Evolutionary conservation across 805 yeast species (phyloP), one percentile per base, ranked within the genome.

Genomic region (Ogataea polymorpha): DNA sequence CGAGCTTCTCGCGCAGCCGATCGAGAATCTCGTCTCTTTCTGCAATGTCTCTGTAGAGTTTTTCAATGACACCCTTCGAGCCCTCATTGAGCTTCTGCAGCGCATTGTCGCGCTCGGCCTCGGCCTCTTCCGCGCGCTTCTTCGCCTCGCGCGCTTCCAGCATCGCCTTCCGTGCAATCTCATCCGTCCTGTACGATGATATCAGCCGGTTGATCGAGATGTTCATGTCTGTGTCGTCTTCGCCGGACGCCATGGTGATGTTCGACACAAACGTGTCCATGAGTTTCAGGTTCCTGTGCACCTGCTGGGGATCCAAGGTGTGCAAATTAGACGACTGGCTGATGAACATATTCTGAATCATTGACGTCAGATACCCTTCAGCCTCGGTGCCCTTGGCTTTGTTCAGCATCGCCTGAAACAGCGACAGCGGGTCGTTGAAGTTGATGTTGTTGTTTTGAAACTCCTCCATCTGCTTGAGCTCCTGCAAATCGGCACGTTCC

Each of bases 151-250:
- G 68, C n/a, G 65, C 63, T 44, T 71, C 75, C 59, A 44, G 62
- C 50, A 48, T 68, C 57, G 96, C 95, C 45, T 84, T 72, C 38
- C 80, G 71, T 10, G 95, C 95, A 63, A 82, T 81, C 39, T 87
- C 95, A 59, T 91, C 96, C 0, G 96, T 86, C 50, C 81, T 80
- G 55, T 90, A 70, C 20, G 85, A 74, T 31, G 87, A 80, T 44
- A 79, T 70, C 33, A 91, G 67, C 41, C 79, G 70, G 54, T 86
- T 88, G 25, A 90, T 80, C 1, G 95, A 86, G 35, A 85, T 77
- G 39, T 83, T 86, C 49, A 87, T 71, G 12, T 86, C 79, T n/a
- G 80, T 70, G 35, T 80, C 84, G 38, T 76, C 75, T 44, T 74
- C 78, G 28, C 70, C 67, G 1, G 78, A 62, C 5, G 78, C 70